Conservation (phyloP, 2,329 filamentous ascomycete genomes). For the Arthrinium phaeospermum region DNA sequence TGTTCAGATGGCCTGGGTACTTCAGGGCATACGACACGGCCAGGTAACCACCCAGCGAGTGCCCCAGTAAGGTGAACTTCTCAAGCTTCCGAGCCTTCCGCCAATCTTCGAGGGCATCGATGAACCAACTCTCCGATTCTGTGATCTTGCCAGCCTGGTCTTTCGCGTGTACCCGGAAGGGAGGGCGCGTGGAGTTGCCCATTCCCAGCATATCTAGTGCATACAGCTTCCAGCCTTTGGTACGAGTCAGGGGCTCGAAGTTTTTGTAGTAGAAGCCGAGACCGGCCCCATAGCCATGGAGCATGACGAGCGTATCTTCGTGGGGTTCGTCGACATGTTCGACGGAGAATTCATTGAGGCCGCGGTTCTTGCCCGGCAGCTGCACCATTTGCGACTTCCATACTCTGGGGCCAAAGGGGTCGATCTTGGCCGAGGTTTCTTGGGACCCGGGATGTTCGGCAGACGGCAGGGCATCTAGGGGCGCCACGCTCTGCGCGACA, state of each 20-base stretch:
- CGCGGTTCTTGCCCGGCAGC: slow-evolving; percentile 83
- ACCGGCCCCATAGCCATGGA: slow-evolving; percentile 96
- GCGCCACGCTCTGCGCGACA: slow-evolving; percentile 57
- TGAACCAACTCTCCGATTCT: slow-evolving; percentile 94
- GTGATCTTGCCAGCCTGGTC: slow-evolving; percentile 78
- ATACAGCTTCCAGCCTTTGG: slow-evolving; percentile 85
- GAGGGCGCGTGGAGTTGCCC: slow-evolving; percentile 84
- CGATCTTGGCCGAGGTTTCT: slow-evolving; percentile 58
- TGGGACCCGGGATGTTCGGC: slow-evolving; percentile 47
- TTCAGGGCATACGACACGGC: slow-evolving; percentile 95
- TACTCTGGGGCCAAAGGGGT: slow-evolving; percentile 83
- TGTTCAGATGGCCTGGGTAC: slow-evolving; percentile 93
- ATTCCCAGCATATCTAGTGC: slow-evolving; percentile 95
- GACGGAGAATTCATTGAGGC: slow-evolving; percentile 90
- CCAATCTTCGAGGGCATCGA: slow-evolving; percentile 97
- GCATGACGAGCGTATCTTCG: slow-evolving; percentile 89
- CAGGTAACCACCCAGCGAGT: slow-evolving; percentile 94
- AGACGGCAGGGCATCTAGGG: slow-evolving; percentile 37
- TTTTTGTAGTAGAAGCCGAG: slow-evolving; percentile 99
- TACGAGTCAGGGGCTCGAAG: slow-evolving; percentile 83
- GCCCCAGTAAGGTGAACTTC: slow-evolving; percentile 89
- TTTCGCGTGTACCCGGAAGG: slow-evolving; percentile 85
- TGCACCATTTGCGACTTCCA: slow-evolving; percentile 88
- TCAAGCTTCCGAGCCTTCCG: slow-evolving; percentile 86
- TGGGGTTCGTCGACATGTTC: slow-evolving; percentile 80